These are phyloP conservation scores for Lecanosticta acicola DNA, from an alignment of 2,329 filamentous ascomycete species.

Conservation along the genomic window DNA sequence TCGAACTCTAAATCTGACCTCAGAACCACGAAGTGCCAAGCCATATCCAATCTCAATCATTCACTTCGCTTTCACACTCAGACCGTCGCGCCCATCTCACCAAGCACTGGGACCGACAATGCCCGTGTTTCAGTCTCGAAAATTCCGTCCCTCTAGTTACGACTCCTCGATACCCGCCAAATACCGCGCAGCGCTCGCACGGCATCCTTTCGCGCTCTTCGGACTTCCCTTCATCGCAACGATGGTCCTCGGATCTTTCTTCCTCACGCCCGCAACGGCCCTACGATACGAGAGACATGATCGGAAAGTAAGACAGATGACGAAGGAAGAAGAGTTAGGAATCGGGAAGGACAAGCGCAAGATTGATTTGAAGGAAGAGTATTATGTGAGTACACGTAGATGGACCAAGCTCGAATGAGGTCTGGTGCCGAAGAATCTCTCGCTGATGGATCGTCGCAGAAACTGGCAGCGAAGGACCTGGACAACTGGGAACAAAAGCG, in stretches of 20 bases:
- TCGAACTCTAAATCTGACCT: conserved; percentile 1
- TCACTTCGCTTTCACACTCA: too few species aligned
- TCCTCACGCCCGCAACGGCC: conserved; percentile 88
- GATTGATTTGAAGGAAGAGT: conserved; percentile 79
- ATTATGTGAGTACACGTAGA: conserved; percentile 59
- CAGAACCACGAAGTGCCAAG: not conserved
- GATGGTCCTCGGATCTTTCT: conserved; percentile 88
- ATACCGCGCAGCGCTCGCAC: conserved; percentile 70
- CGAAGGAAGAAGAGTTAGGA: conserved; percentile 74
- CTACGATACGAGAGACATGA: conserved; percentile 92
- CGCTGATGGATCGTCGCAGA: conserved; percentile 44
- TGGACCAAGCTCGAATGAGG: conserved; percentile 22
- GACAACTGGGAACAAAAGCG: conserved; percentile 97
- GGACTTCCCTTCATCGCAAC: conserved; percentile 86
- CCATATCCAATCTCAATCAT: not conserved
- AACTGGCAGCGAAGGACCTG: conserved; percentile 78
- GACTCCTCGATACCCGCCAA: conserved; percentile 63
- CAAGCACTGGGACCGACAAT: conserved; percentile 20
- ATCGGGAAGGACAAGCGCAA: conserved; percentile 65
- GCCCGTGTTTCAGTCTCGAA: conserved; percentile 33
- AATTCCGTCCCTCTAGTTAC: conserved; percentile 61
- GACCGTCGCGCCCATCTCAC: too few species aligned
- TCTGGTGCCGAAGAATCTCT: too few species aligned
- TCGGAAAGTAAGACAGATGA: conserved; percentile 78
- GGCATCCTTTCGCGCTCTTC: conserved; percentile 85